Evolutionary conservation across 2,329 filamentous ascomycete genomes (phyloP).

Genomic region (Zymoseptoria passerinii): DNA sequence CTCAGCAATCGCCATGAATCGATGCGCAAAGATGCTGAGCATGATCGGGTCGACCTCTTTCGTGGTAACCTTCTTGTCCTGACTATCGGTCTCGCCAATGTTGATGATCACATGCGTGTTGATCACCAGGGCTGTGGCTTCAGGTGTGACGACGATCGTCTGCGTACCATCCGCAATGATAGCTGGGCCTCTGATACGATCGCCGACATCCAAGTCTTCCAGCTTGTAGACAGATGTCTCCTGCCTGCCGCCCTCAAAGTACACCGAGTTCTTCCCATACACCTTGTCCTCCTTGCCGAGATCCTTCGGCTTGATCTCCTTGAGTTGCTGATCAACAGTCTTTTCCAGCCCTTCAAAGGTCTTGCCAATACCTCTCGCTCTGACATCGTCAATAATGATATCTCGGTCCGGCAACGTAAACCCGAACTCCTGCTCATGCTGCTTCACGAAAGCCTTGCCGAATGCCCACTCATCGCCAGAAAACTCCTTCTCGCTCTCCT

Average conservation of each 20-base stretch:
- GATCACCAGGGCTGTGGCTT: slow-evolving; percentile 66
- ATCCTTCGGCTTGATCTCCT: slow-evolving; percentile 54
- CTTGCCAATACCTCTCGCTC: slow-evolving; percentile 81
- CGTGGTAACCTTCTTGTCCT: slow-evolving; percentile 42
- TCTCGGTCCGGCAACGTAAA: slow-evolving; percentile 80
- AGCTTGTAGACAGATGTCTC: slow-evolving; percentile 80
- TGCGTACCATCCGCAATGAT: slow-evolving; percentile 83
- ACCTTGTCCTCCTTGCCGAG: slow-evolving; percentile 51
- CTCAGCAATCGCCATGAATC: slow-evolving; percentile 80
- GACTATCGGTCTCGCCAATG: slow-evolving; percentile 47
- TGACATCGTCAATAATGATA: slow-evolving; percentile 83
- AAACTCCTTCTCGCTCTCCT: slow-evolving; percentile 53
- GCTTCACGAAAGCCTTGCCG: slow-evolving; percentile 72
- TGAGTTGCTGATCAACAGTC: slow-evolving; percentile 77
- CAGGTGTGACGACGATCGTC: slow-evolving; percentile 82
- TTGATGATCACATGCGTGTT: slow-evolving; percentile 87
- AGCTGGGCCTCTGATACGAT: slow-evolving; percentile 68
- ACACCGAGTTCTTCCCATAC: slow-evolving; percentile 62
- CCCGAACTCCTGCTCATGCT: slow-evolving; percentile 88
- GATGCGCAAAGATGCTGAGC: slow-evolving; percentile 69
- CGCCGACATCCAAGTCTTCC: slow-evolving; percentile 62
- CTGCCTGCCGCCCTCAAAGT: slow-evolving; percentile 71
- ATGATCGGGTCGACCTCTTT: slow-evolving; percentile 65
- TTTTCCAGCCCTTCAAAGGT: slow-evolving; percentile 72
- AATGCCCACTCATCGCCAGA: slow-evolving; percentile 69